Percentiles rank a stretch among this genome's conserved stretches.
These are phyloP conservation scores for Penicillium tannophilum DNA, from an alignment of 495 filamentous ascomycete species.

Conservation along the genomic window DNA sequence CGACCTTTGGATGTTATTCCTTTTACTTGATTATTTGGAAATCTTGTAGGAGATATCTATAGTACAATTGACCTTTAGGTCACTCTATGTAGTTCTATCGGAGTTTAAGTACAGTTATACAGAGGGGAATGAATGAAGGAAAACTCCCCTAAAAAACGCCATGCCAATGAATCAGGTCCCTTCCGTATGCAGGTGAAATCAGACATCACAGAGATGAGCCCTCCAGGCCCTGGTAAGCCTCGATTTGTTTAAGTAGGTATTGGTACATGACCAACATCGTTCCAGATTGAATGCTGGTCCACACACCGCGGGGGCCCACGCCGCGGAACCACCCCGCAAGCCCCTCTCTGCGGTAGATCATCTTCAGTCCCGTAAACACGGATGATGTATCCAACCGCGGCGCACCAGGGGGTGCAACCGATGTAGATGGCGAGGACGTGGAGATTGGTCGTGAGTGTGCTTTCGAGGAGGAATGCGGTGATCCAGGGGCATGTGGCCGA, in stretches of 20 bases:
- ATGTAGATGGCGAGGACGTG: slow-evolving; percentile 79
- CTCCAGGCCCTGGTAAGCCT: slow-evolving; percentile 43
- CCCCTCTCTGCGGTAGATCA: slow-evolving; percentile 89
- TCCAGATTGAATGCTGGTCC: slow-evolving; percentile 95
- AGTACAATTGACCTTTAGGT: background rate
- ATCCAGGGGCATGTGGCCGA: slow-evolving; percentile 32
- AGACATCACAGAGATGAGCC: slow-evolving; percentile 31
- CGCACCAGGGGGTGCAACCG: slow-evolving; percentile 71
- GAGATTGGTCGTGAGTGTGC: slow-evolving; percentile 68
- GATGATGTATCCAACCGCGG: slow-evolving; percentile 84
- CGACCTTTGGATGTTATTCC: too few species aligned
- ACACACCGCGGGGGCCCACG: slow-evolving; percentile 90
- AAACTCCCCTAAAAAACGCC: slow-evolving; percentile 30
- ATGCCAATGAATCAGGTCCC: slow-evolving; percentile 25
- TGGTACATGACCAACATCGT: slow-evolving; percentile 98
- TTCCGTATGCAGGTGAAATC: slow-evolving; percentile 16
- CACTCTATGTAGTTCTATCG: slow-evolving; percentile 2
- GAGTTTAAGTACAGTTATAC: slow-evolving; percentile 1
- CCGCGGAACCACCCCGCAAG: slow-evolving; percentile 90
- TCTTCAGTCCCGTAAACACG: slow-evolving; percentile 76
- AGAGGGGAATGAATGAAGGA: background rate
- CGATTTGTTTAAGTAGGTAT: slow-evolving; percentile 75
- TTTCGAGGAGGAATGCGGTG: slow-evolving; percentile 32
- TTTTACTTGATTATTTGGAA: too few species aligned
- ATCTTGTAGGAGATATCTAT: background rate